A percentile compares a stretch with the other conserved stretches of the same genome.
Evolutionary conservation across 73 alveolate species (phyloP).

Genomic region (Stentor roeselii): DNA sequence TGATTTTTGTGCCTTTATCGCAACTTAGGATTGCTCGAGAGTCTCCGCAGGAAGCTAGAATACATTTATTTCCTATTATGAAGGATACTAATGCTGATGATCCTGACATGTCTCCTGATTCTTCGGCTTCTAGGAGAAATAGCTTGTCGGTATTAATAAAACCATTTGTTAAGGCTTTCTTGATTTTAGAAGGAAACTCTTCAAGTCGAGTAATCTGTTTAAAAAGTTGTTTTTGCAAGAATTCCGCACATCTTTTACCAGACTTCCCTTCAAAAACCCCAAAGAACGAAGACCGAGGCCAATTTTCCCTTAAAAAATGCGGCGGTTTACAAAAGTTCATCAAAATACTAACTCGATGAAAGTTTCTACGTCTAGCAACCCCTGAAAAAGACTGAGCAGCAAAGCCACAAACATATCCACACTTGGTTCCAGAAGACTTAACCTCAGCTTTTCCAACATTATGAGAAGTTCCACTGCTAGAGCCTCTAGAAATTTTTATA

Average conservation of each 20-base stretch:
- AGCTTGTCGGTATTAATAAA: slow-evolving; percentile 85
- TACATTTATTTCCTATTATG: slow-evolving; percentile 67
- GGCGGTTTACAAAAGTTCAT: background rate
- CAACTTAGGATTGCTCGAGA: slow-evolving; percentile 84
- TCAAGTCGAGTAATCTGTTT: background rate
- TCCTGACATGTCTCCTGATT: slow-evolving; percentile 73
- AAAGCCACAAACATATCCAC: background rate
- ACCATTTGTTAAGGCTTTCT: slow-evolving; percentile 85
- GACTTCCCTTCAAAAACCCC: background rate
- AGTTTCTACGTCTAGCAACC: background rate
- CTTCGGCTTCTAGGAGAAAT: slow-evolving; percentile 68
- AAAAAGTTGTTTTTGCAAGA: background rate
- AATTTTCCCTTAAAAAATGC: no score
- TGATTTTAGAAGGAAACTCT: slow-evolving; percentile 85
- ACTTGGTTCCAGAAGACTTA: background rate
- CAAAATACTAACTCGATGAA: background rate
- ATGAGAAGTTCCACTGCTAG: background rate
- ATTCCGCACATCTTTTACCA: background rate
- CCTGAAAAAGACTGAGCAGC: background rate
- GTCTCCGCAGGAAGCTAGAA: slow-evolving; percentile 96
- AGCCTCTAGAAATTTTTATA: background rate
- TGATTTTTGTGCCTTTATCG: slow-evolving; percentile 55
- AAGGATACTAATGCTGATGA: slow-evolving; percentile 83
- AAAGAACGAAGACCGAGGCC: background rate
- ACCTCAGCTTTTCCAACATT: no score